Evolutionary conservation across 768 basidiomycete species (phyloP), one percentile per base, ranked within the genome.

Genomic region (Naganishia friedmannii): DNA sequence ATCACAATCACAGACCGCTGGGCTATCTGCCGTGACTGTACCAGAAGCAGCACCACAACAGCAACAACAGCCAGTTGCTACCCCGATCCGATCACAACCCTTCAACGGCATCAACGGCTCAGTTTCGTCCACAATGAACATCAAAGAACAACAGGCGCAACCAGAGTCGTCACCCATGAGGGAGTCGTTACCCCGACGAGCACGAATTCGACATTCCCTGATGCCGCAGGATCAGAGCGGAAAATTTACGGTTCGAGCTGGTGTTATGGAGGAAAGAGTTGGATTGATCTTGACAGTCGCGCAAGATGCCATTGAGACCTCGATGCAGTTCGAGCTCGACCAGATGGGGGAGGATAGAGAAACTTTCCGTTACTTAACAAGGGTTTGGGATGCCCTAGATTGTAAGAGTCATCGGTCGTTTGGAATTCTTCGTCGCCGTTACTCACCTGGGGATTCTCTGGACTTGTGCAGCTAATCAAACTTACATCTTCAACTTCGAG

Each of bases 401-500:
- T 42, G 60, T 63, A 21, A 63, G 60, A 21, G 21, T n/a, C 13
- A 19, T 15, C 42, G 15, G 15, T 39, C 2, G 1, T 31, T 34
- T 37, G 3, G 21, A 23, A 23, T 3, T 15, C 32, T 39, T 39
- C 19, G 2, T 31, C 10, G n/a, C 31, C 34, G 9, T n/a, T 23
- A 37, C 21, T 21, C 31, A 23, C 13, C n/a, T 13, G 23, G 9
- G 15, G 37, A 4, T 2, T 34, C 42, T n/a, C 4, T 37, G 42
- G 6, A 45, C 9, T 28, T 15, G n/a, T 12, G 23, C 19, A 63
- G 60, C 60, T 13, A 63, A 63, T 21, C 60, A 63, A 28, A 17
- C 12, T 23, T 63, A 63, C 60, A 46, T 63, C 23, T 63, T 63
- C 39, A 63, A 63, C 60, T 45, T 45, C 15, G 39, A 42, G 39